Conservation (phyloP, 2,329 filamentous ascomycete genomes). For the Lasiodiplodia theobromae region DNA sequence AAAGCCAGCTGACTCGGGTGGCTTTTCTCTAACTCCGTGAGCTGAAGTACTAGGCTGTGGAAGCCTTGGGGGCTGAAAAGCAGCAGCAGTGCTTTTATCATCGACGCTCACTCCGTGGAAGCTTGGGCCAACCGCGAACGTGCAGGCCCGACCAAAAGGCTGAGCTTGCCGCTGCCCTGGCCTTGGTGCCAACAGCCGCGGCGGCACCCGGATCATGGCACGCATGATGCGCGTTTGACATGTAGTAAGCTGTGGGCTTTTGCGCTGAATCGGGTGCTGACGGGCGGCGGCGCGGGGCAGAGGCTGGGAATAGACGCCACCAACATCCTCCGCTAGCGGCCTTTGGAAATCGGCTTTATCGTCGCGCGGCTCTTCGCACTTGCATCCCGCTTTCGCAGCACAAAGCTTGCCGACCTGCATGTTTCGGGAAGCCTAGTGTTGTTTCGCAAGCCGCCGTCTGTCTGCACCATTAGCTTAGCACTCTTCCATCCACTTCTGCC, state of each 20-base stretch:
- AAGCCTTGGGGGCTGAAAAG: slow-evolving; percentile 24
- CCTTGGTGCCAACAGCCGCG: slow-evolving; percentile 11
- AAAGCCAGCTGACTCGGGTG: slow-evolving; percentile 26
- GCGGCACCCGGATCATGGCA: slow-evolving; percentile 13
- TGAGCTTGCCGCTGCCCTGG: slow-evolving; percentile 2
- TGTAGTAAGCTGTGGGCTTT: slow-evolving; percentile 13
- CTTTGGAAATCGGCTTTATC: neutral
- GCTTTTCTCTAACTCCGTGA: slow-evolving; percentile 8
- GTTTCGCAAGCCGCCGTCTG: neutral
- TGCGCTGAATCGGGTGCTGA: slow-evolving; percentile 15
- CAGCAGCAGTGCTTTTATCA: neutral
- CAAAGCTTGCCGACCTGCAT: slow-evolving; percentile 3
- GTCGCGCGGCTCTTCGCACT: slow-evolving; percentile 18
- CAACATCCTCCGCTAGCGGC: slow-evolving; percentile 13
- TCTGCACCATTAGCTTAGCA: neutral
- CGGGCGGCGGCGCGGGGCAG: slow-evolving; percentile 24
- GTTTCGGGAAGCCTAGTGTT: slow-evolving; percentile 10
- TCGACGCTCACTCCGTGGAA: neutral
- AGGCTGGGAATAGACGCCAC: slow-evolving; percentile 1
- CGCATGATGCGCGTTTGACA: slow-evolving; percentile 21
- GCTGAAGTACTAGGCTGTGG: slow-evolving; percentile 19
- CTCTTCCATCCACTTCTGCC: neutral
- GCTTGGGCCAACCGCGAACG: slow-evolving; percentile 9
- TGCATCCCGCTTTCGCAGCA: neutral
- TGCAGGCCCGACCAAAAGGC: neutral